Conservation (phyloP, 2,329 filamentous ascomycete genomes). For the Beauveria scarabaeidicola region DNA sequence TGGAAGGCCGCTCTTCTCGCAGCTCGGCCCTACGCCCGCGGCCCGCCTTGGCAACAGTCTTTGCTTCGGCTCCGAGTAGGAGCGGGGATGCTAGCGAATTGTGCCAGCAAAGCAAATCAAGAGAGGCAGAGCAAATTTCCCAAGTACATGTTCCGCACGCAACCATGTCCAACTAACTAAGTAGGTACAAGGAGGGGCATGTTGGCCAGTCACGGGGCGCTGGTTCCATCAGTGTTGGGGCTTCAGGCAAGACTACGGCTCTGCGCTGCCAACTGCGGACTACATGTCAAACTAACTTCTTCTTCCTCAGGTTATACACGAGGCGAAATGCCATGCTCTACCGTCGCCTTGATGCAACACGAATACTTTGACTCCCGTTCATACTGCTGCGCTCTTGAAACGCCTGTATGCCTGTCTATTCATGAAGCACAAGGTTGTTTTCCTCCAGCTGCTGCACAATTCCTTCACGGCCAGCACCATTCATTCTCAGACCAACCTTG, state of each 20-base stretch:
- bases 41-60: not conserved
- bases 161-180: not conserved
- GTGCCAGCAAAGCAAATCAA: not conserved
- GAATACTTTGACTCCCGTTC: not conserved
- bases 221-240: not conserved
- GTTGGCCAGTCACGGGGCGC: not conserved
- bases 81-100: not conserved
- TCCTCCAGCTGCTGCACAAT: not conserved
- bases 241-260: slow-evolving; percentile 2
- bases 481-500: not conserved
- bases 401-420: not conserved
- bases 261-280: not conserved
- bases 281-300: not conserved
- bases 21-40: not conserved
- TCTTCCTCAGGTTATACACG: not conserved
- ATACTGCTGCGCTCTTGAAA: too few species aligned
- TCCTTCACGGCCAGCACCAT: not conserved
- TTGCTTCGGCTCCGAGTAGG: not conserved
- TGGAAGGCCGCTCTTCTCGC: not conserved
- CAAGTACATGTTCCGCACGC: not conserved
- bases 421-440: not conserved
- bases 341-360: not conserved
- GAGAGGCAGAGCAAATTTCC: not conserved
- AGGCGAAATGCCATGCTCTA: not conserved
- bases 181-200: not conserved